Evolutionary conservation across 441 rosid species (phyloP), one percentile per base, ranked within the genome.

Genomic region (Euphorbia celastroides): DNA sequence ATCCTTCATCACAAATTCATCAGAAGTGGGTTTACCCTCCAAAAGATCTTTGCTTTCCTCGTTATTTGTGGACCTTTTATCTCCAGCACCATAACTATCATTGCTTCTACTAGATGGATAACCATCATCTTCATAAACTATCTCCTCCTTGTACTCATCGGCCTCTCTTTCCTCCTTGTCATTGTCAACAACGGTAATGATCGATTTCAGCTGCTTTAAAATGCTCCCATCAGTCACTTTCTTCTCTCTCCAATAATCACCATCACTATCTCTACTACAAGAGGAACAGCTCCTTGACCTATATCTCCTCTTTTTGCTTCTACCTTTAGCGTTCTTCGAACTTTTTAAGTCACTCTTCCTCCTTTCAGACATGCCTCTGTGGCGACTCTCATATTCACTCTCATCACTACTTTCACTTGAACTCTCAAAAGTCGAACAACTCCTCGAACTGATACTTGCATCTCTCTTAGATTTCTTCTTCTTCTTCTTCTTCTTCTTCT

Each of bases 141-240:
- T 74, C 71, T 84, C 92, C 50, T 86, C 83, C 72, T 74, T 82
- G 54, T 78, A 72, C 68, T 79, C 83, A 64, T 74, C 70, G 64
- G 66, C 28, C 31, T 77, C 76, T 57, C 66, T 46, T 44, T 17
- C 76, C 48, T 77, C 87, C 30, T 68, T 59, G 27, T 70, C 83
- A 48, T 77, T 69, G 57, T 69, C 74, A 16, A 67, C 20, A 59
- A 81, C 74, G 55, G 75, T 81, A 63, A 90, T 54, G 72, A 90
- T 83, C 25, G 97, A 93, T 71, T 76, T 88, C 72, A 87, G 79
- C 77, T 82, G 74, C 66, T 76, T 79, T 2, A 81, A 46, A 63
- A 72, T 74, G 70, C 70, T 71, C 64, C 72, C 81, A 7, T 70
- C 32, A 42, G 61, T 70, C 42, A 82, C 69, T 68, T 66, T 77